A percentile compares a stretch with the other conserved stretches of the same genome.
phyloP scores from a whole-genome alignment of 495 filamentous ascomycete species.

The Daldinia bambusicola region DNA sequence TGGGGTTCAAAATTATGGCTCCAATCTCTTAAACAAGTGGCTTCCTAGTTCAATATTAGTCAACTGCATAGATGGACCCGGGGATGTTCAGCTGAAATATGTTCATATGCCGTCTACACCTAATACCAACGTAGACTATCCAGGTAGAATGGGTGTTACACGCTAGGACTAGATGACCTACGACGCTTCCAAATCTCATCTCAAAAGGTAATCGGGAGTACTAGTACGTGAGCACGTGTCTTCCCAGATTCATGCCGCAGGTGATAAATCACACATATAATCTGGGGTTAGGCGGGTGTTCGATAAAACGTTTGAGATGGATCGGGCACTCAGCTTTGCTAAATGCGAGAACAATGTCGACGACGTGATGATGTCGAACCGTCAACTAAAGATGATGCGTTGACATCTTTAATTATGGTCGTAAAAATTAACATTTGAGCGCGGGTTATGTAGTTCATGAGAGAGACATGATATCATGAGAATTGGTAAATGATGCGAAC shows the following conservation, averaged over 20 bases:
- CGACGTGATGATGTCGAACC: constrained; percentile 9
- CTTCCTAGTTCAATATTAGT: too few species aligned
- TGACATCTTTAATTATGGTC: not conserved
- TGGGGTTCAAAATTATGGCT: not conserved
- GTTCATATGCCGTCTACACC: too few species aligned
- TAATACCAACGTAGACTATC: too few species aligned
- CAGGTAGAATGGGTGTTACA: too few species aligned
- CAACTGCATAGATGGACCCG: not conserved
- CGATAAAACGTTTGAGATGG: not conserved
- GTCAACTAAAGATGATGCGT: constrained; percentile 6
- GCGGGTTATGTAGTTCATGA: constrained; percentile 14
- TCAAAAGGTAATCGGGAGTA: not conserved
- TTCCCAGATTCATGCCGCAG: not conserved
- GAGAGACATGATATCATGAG: constrained; percentile 30
- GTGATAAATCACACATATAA: not conserved
- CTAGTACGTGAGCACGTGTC: not conserved
- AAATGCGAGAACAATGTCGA: constrained; percentile 1
- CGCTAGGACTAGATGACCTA: not conserved
- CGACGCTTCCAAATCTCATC: not conserved
- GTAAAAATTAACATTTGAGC: not conserved
- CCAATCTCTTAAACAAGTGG: not conserved
- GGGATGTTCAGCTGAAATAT: not conserved
- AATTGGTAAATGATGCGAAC: constrained; percentile 30
- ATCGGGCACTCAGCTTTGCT: not conserved
- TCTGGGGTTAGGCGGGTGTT: not conserved